These are phyloP conservation scores for Leptomonas pyrrhocoris DNA, from an alignment of 208 protist genomes.

Conservation along the genomic window DNA sequence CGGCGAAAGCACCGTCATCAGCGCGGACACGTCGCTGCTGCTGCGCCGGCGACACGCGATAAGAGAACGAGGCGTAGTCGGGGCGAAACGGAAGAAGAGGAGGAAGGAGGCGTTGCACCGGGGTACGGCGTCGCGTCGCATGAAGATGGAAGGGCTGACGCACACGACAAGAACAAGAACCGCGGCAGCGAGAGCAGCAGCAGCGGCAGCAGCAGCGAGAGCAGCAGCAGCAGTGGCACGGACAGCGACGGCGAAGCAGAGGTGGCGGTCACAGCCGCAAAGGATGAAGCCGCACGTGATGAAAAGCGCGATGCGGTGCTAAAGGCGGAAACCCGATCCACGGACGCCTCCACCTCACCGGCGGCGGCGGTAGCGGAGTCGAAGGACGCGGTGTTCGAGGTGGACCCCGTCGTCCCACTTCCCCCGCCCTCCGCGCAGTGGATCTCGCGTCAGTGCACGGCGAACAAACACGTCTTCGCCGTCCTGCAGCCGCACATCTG, in stretches of 20 bases:
- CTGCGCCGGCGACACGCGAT: neutral
- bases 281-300: neutral
- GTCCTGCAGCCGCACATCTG: conserved; percentile 22
- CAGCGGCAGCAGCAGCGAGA: conserved; percentile 17
- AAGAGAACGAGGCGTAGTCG: too few species aligned
- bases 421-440: conserved; percentile 47
- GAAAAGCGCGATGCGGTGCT: too few species aligned
- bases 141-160: neutral
- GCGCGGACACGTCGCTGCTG: neutral
- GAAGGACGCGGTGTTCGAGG: neutral
- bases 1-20: conserved; percentile 6
- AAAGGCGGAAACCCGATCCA: too few species aligned
- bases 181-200: conserved; percentile 6
- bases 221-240: conserved; percentile 6
- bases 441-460: conserved; percentile 56
- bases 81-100: neutral
- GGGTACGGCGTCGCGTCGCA: too few species aligned
- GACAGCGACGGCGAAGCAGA: neutral
- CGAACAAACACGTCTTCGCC: conserved; percentile 47
- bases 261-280: neutral
- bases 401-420: conserved; percentile 6
- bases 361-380: neutral
- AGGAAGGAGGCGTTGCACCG: neutral
- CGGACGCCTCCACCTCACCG: neutral
- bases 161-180: neutral